phyloP scores from a whole-genome alignment of 805 yeast species.

The Candida verbasci region DNA sequence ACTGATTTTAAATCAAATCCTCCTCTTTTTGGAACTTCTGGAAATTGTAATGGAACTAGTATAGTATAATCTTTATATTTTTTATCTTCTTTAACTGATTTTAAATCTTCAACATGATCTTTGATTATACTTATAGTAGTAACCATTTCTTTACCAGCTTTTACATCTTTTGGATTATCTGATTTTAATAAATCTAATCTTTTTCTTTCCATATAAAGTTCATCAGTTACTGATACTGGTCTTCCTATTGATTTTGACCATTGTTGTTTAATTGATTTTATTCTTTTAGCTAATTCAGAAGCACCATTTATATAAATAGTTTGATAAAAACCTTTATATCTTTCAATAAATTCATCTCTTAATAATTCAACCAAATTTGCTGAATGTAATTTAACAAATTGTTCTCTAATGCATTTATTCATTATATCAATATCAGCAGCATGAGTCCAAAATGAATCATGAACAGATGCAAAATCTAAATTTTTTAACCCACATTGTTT shows the following conservation, averaged over 20 bases:
- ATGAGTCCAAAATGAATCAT: constrained; percentile 45
- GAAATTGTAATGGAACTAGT: constrained; percentile 26
- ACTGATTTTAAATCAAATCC: constrained; percentile 27
- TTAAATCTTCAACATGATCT: background rate
- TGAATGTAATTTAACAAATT: constrained; percentile 32
- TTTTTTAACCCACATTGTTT: constrained; percentile 14
- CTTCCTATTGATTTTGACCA: constrained; percentile 1
- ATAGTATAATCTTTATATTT: constrained; percentile 15
- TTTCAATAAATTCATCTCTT: constrained; percentile 20
- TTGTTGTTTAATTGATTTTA: constrained; percentile 7
- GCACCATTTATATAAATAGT: constrained; percentile 20
- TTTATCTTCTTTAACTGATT: background rate
- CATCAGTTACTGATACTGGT: background rate
- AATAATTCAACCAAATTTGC: constrained; percentile 21
- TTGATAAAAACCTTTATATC: constrained; percentile 19
- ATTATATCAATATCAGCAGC: constrained; percentile 26
- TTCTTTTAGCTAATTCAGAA: constrained; percentile 12
- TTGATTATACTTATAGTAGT: constrained; percentile 3
- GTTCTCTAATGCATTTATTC: constrained; percentile 23
- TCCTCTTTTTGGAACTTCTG: constrained; percentile 28
- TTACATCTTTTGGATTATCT: constrained; percentile 17
- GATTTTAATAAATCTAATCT: constrained; percentile 10
- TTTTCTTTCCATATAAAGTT: constrained; percentile 6
- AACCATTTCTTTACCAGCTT: constrained; percentile 3
- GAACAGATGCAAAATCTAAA: constrained; percentile 35